phyloP scores from a whole-genome alignment of 2,329 filamentous ascomycete genomes.

The Raffaelea ambrosiae region DNA sequence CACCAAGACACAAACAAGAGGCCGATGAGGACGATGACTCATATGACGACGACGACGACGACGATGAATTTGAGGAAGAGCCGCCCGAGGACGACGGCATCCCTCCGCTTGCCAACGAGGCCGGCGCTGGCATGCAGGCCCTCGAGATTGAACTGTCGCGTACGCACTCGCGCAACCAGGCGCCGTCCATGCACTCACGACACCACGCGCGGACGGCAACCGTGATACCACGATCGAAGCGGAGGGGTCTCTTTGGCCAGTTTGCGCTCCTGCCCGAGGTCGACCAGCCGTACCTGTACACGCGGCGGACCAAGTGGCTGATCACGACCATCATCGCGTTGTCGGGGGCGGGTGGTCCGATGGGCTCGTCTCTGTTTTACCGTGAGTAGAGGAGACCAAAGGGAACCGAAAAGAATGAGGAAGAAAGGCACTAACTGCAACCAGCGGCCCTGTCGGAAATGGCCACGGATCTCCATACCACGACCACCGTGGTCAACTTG shows the following conservation, averaged over 20 bases:
- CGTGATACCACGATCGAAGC: constrained; percentile 35
- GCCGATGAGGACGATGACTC: background rate
- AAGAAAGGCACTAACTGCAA: background rate
- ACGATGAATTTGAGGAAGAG: background rate
- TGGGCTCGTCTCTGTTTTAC: constrained; percentile 79
- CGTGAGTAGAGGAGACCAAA: constrained; percentile 45
- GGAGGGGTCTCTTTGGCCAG: constrained; percentile 65
- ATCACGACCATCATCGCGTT: constrained; percentile 71
- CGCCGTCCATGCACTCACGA: background rate
- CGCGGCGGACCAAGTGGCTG: constrained; percentile 69
- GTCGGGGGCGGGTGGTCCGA: constrained; percentile 68
- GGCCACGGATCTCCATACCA: constrained; percentile 50
- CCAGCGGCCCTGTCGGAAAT: constrained; percentile 63
- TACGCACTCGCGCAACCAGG: background rate
- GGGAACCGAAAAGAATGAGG: background rate
- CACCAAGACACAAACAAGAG: background rate
- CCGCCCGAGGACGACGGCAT: constrained; percentile 2
- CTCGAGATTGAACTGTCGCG: constrained; percentile 7
- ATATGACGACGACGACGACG: constrained; percentile 5
- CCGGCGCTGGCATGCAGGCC: constrained; percentile 12
- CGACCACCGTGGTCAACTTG: constrained; percentile 61
- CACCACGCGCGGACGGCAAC: constrained; percentile 16
- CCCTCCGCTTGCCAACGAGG: constrained; percentile 10
- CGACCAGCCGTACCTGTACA: constrained; percentile 65
- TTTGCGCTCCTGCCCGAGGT: constrained; percentile 66